These are phyloP conservation scores for Alternaria ethzedia DNA, from an alignment of 2,329 filamentous ascomycete genomes.

Conservation along the genomic window DNA sequence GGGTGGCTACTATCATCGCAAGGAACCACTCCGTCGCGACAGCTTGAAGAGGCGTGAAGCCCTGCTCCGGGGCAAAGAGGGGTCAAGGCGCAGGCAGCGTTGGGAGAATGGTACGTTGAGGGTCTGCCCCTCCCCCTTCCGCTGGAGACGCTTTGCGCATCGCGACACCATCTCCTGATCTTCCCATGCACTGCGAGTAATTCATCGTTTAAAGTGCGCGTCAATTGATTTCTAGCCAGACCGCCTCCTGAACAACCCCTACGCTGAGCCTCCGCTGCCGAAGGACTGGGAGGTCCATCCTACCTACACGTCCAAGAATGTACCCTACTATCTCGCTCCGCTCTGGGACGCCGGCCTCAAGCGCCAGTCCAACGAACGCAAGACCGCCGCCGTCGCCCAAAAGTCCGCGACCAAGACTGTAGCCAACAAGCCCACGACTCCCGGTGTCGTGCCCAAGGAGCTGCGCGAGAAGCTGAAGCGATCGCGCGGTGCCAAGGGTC, in stretches of 20 bases:
- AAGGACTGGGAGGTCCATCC: constrained; percentile 83
- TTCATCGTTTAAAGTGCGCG: background rate
- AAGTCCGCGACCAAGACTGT: constrained; percentile 45
- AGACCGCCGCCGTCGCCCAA: constrained; percentile 41
- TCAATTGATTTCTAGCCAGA: constrained; percentile 59
- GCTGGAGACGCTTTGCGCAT: constrained; percentile 16
- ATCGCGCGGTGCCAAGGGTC: constrained; percentile 74
- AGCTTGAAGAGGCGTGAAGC: constrained; percentile 73
- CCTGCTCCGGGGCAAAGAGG: constrained; percentile 87
- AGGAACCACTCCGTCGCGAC: constrained; percentile 64
- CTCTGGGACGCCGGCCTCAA: constrained; percentile 74
- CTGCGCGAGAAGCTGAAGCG: constrained; percentile 82
- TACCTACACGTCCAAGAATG: constrained; percentile 75
- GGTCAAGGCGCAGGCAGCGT: constrained; percentile 80
- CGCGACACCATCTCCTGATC: background rate
- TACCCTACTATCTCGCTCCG: constrained; percentile 89
- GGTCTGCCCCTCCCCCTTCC: constrained; percentile 7
- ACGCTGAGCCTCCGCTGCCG: constrained; percentile 80
- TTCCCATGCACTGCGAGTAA: background rate
- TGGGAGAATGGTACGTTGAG: constrained; percentile 84
- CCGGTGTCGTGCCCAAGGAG: constrained; percentile 73
- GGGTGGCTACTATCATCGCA: constrained; percentile 59
- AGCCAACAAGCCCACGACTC: constrained; percentile 51
- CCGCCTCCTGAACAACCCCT: constrained; percentile 83
- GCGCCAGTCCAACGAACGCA: constrained; percentile 53